These are phyloP conservation scores for Wickerhamomyces xylosicus DNA, from an alignment of 805 yeast species.

Conservation along the genomic window DNA sequence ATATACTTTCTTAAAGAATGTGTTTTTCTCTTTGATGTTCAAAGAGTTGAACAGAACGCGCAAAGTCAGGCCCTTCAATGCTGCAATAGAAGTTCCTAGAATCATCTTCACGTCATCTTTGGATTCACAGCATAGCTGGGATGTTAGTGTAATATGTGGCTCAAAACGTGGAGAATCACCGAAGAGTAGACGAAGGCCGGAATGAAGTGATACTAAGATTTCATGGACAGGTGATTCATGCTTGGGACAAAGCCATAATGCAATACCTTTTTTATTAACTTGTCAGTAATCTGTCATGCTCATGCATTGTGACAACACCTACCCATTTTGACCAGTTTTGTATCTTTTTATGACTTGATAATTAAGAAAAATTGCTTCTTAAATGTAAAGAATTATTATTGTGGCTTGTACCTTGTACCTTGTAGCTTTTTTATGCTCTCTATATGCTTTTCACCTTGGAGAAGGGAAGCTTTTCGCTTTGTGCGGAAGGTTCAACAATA, in stretches of 20 bases:
- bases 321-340: no score
- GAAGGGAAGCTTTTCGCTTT: no score
- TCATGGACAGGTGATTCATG: slow-evolving; percentile 42
- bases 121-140: slow-evolving; percentile 40
- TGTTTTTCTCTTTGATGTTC: slow-evolving; percentile 9
- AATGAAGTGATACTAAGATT: slow-evolving; percentile 45
- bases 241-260: slow-evolving; percentile 73
- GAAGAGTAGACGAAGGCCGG: slow-evolving; percentile 61
- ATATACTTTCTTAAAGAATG: slow-evolving; percentile 17
- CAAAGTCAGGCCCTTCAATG: slow-evolving; percentile 22
- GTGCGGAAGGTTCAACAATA: no score
- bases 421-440: no score
- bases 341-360: no score
- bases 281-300: no score
- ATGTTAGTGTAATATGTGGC: slow-evolving; percentile 71
- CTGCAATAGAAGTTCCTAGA: slow-evolving; percentile 48
- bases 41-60: slow-evolving; percentile 9
- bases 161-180: slow-evolving; percentile 60
- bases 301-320: no score
- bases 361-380: no score
- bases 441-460: no score
- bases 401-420: no score
- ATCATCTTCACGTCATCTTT: slow-evolving; percentile 50
- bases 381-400: no score
- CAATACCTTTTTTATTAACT: no score